Evolutionary conservation across 257 asterid species (phyloP), one percentile per base, ranked within the genome.

Genomic region (Salvia hispanica): DNA sequence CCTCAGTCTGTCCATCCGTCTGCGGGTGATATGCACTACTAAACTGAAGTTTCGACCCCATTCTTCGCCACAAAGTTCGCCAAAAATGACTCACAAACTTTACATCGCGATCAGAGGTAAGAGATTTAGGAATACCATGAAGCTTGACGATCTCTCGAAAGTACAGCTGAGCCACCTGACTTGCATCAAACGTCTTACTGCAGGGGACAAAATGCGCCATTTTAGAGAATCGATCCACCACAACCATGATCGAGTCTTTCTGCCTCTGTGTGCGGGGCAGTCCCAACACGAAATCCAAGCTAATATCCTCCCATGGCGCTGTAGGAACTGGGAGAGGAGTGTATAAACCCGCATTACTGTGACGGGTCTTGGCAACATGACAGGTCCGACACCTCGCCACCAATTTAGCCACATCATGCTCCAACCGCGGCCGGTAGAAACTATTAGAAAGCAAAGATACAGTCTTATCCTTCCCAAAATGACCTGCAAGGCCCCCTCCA

Each of bases 161-260:
- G 18, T 66, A 66, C 2, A 66, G 45, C n/a, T 51, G 52, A 6
- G n/a, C 33, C 16, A 52, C 16, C n/a, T 52, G 18, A 8, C 6
- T 16, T 16, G 58, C 34, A 66, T 37, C 51, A 37, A 66, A 15
- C 3, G 21, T 34, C 28, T 52, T 66, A 37, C 15, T 51, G 7
- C 71, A 66, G 7, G 62, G 40, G 7, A 66, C 52, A 34, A 66
- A 65, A 37, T 66, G 62, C 1, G 40, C 40, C 62, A 36, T 66
- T 15, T 66, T 51, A 1, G 39, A 51, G 33, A 64, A 46, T 1
- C 56, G 7, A 16, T 18, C 34, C 1, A 51, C 58, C 31, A 52
- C 58, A 33, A 52, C 34, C 58, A 52, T 52, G 18, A 52, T 6
- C 3, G 5, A 52, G 3, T 52, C 58, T 52, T 18, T 52, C 18